Conservation (phyloP, 345 rosid genomes). For the Ricinus communis region DNA sequence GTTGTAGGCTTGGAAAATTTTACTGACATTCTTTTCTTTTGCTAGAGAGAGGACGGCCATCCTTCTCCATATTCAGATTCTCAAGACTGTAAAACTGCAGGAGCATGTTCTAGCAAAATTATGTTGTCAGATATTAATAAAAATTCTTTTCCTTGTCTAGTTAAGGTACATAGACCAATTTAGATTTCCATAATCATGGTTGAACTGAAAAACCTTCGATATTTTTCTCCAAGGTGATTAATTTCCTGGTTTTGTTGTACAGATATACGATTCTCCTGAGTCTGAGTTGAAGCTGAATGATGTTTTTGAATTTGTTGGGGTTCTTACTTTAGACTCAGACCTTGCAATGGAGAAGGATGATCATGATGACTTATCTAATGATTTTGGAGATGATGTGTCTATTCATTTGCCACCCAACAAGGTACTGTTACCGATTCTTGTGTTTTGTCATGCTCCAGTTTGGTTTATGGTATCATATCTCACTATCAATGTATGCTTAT, state of each 20-base stretch:
- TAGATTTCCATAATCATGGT: neutral
- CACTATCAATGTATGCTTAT: neutral
- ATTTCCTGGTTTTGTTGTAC: conserved; percentile 17
- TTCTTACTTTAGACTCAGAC: conserved; percentile 61
- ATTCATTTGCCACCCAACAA: conserved; percentile 58
- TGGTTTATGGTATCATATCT: neutral
- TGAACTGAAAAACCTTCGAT: neutral
- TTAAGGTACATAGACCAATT: conserved; percentile 47
- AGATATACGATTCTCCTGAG: conserved; percentile 83
- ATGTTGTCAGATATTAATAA: conserved; percentile 22
- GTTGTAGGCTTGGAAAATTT: neutral
- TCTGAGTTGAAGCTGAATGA: conserved; percentile 84
- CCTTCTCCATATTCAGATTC: conserved; percentile 44
- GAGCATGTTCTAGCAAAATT: conserved; percentile 26
- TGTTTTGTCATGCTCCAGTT: neutral
- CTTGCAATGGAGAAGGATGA: conserved; percentile 36
- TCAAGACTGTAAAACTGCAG: conserved; percentile 26
- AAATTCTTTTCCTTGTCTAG: conserved; percentile 63
- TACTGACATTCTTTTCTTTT: conserved; percentile 15
- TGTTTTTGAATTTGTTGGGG: conserved; percentile 82
- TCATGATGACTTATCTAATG: conserved; percentile 44
- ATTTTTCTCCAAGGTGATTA: conserved; percentile 5
- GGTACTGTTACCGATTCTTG: conserved; percentile 26
- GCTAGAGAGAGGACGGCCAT: conserved; percentile 60
- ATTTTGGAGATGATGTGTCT: conserved; percentile 46